Evolutionary conservation across 2,329 filamentous ascomycete species (phyloP), one percentile per base, ranked within the genome.

Genomic region (Raffaelea albimanens): DNA sequence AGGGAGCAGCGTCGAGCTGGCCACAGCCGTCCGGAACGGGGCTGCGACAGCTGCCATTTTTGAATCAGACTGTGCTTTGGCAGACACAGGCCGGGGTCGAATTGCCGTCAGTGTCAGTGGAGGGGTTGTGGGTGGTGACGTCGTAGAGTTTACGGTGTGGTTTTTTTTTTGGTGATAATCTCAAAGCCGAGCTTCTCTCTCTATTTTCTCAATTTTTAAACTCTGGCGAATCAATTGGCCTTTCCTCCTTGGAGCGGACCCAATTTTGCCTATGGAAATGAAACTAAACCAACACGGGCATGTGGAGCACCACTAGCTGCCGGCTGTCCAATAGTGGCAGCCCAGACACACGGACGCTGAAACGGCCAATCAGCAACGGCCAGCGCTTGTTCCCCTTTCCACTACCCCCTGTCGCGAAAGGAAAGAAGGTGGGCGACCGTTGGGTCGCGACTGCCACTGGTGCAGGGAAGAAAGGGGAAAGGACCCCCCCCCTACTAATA

Each of bases 281-380:
- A n/a, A n/a, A n/a, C n/a, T n/a, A n/a, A 74, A 55, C 87, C 71
- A 19, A 22, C 40, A n/a, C 14, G 16, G 20, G 19, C n/a, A 23
- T 7, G 41, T 29, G 22, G 41, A 16, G 7, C 25, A 7, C n/a
- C 7, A 19, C 22, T 11, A n/a, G 23, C 34, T 40, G 41, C 46
- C 46, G 25, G 20, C 20, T 16, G 36, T 18, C 46, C 46, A 48
- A 48, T 48, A 14, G 23, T 13, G 36, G n/a, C n/a, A 16, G 21
- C 21, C 23, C 23, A 38, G 20, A 38, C 29, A 19, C 43, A 44
- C 47, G 10, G 47, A 48, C 47, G 4, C 21, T 10, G 13, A 18
- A 20, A 36, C n/a, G 38, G 21, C 52, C 52, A 53, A 53, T 50
- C 43, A 51, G 7, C 21, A 7, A 14, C 43, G 22, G n/a, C 29